Conservation (phyloP, 495 filamentous ascomycete genomes). For the Parmelia sp. region DNA sequence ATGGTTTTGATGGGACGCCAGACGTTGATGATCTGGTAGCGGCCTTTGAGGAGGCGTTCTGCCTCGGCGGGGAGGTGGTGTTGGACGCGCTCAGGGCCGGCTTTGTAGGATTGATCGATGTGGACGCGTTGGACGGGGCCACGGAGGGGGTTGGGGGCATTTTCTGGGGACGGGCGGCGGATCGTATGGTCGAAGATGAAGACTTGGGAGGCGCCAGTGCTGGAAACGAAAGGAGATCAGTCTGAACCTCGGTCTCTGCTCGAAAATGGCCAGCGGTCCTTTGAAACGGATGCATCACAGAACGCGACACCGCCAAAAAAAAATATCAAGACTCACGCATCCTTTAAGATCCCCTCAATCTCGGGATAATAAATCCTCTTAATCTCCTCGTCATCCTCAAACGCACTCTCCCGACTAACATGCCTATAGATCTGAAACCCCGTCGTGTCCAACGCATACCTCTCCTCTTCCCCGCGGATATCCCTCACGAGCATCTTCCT, state of each 20-base stretch:
- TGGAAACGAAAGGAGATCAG: constrained; percentile 26
- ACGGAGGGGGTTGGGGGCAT: constrained; percentile 34
- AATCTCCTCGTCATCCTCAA: constrained; percentile 61
- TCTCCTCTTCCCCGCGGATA: constrained; percentile 43
- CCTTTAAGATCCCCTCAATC: constrained; percentile 58
- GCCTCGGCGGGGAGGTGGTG: constrained; percentile 61
- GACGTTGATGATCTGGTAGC: constrained; percentile 74
- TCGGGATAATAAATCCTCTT: constrained; percentile 60
- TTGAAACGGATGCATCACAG: neutral
- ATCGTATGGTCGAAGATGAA: constrained; percentile 75
- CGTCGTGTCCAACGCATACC: constrained; percentile 43
- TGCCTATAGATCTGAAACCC: constrained; percentile 49
- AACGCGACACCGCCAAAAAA: neutral
- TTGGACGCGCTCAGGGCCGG: constrained; percentile 48
- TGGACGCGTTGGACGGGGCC: constrained; percentile 63
- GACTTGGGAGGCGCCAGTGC: constrained; percentile 49
- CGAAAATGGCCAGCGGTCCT: neutral
- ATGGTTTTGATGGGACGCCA: constrained; percentile 68
- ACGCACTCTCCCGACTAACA: constrained; percentile 42
- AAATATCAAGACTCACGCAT: constrained; percentile 41
- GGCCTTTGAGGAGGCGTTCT: constrained; percentile 51
- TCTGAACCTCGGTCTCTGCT: constrained; percentile 2
- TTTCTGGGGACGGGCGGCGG: constrained; percentile 45
- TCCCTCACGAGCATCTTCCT: constrained; percentile 39
- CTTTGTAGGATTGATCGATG: constrained; percentile 64